phyloP scores from a whole-genome alignment of 257 asterid genomes.

The Vinca minor region DNA sequence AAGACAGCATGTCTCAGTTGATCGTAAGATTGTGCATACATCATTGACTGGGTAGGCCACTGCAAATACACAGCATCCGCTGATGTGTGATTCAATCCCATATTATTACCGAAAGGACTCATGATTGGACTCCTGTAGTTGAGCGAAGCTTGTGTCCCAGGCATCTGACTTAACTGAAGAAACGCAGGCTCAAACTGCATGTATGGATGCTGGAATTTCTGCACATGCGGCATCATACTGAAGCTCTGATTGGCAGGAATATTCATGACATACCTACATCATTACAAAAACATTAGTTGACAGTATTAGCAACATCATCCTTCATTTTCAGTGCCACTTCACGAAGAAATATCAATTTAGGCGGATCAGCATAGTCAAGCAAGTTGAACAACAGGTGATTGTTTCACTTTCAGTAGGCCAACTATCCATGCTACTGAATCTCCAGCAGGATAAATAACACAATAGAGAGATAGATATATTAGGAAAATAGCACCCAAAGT shows the following conservation, averaged over 20 bases:
- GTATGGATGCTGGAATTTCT: slow-evolving; percentile 53
- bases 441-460: neutral
- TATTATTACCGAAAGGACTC: slow-evolving; percentile 63
- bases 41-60: slow-evolving; percentile 85
- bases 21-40: slow-evolving; percentile 84
- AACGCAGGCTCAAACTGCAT: slow-evolving; percentile 63
- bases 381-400: neutral
- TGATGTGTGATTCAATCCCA: slow-evolving; percentile 60
- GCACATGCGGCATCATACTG: slow-evolving; percentile 41
- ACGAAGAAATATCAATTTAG: no score
- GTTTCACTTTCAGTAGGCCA: neutral
- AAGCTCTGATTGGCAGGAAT: slow-evolving; percentile 44
- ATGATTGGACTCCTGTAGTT: slow-evolving; percentile 54
- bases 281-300: neutral
- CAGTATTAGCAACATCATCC: neutral
- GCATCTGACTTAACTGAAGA: slow-evolving; percentile 60
- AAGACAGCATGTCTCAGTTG: slow-evolving; percentile 59
- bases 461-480: neutral
- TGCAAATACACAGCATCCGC: slow-evolving; percentile 61
- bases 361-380: no score
- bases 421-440: neutral
- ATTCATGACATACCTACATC: slow-evolving; percentile 70
- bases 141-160: slow-evolving; percentile 47
- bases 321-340: no score
- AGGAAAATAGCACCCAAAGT: neutral